Conservation (phyloP, 164 flowering plant species). For the Sedum album region DNA sequence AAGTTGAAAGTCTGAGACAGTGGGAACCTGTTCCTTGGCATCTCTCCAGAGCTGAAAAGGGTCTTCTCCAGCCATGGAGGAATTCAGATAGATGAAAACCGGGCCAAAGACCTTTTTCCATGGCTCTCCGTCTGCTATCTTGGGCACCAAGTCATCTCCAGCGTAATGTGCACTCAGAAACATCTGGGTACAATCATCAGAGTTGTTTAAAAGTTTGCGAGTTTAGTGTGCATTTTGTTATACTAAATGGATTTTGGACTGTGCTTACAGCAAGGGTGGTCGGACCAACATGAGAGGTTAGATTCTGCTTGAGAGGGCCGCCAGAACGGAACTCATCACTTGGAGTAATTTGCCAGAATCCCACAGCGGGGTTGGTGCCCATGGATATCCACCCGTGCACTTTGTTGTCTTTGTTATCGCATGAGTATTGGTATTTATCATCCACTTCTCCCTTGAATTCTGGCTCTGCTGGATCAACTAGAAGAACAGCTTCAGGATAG, state of each 20-base stretch:
- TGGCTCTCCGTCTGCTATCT: slow-evolving; percentile 43
- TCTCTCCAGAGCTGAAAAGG: slow-evolving; percentile 36
- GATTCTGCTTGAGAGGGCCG: slow-evolving; percentile 83
- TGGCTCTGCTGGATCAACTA: slow-evolving; percentile 2
- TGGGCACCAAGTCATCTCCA: slow-evolving; percentile 45
- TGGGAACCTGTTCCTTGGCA: slow-evolving; percentile 33
- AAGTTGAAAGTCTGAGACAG: not conserved
- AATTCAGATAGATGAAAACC: slow-evolving; percentile 73
- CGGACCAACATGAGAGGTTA: slow-evolving; percentile 87
- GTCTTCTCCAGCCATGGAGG: slow-evolving; percentile 26
- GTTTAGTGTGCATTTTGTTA: not conserved
- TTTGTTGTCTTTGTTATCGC: slow-evolving; percentile 47
- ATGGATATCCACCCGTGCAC: slow-evolving; percentile 84
- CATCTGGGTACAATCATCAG: slow-evolving; percentile 32
- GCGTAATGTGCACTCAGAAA: slow-evolving; percentile 72
- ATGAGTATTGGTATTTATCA: slow-evolving; percentile 88
- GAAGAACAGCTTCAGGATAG: slow-evolving; percentile 48
- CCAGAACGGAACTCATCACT: slow-evolving; percentile 79
- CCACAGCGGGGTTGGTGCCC: slow-evolving; percentile 37
- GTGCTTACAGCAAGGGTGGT: slow-evolving; percentile 64
- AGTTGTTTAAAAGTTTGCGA: not conserved
- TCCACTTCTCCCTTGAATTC: slow-evolving; percentile 52
- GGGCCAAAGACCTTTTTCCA: slow-evolving; percentile 99
- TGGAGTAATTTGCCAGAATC: slow-evolving; percentile 89
- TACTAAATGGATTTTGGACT: not conserved